Conservation (phyloP, 2,329 filamentous ascomycete genomes). For the Penicillium sp. region DNA sequence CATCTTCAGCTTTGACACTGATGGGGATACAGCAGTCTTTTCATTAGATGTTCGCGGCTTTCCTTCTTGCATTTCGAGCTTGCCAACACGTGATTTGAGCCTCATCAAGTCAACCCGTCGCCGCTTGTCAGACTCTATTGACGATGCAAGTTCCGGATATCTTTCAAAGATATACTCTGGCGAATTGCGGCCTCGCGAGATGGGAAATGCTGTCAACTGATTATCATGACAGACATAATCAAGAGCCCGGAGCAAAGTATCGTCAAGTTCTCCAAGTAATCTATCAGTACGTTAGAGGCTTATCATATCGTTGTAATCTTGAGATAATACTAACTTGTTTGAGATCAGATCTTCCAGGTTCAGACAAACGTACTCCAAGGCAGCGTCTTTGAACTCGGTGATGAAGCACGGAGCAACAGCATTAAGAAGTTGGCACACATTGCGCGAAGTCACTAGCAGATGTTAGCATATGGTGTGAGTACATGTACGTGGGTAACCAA, state of each 20-base stretch:
- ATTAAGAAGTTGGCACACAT: conserved; percentile 84
- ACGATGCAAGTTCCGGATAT: conserved; percentile 51
- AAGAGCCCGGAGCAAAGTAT: conserved; percentile 79
- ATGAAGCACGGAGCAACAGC: conserved; percentile 83
- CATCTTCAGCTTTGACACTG: conserved; percentile 47
- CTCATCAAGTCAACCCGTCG: conserved; percentile 77
- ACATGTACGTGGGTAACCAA: conserved; percentile 41
- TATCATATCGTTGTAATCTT: background rate
- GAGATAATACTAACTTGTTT: conserved; percentile 63
- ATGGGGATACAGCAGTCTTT: conserved; percentile 58
- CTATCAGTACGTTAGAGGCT: conserved; percentile 40
- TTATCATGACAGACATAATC: conserved; percentile 81
- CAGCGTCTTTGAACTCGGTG: conserved; percentile 83
- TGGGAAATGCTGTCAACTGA: conserved; percentile 76
- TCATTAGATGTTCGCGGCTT: conserved; percentile 69
- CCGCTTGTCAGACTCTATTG: conserved; percentile 53
- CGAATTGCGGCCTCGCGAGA: conserved; percentile 75
- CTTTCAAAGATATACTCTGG: conserved; percentile 57
- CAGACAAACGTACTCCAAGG: conserved; percentile 87
- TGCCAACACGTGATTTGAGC: conserved; percentile 66
- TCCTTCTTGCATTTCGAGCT: conserved; percentile 70
- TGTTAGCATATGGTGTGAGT: conserved; percentile 25
- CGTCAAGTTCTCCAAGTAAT: conserved; percentile 82
- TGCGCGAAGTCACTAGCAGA: conserved; percentile 72
- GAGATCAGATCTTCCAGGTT: conserved; percentile 92